These are phyloP conservation scores for Cynara cardunculus DNA, from an alignment of 129 eudicot genomes.

Conservation along the genomic window DNA sequence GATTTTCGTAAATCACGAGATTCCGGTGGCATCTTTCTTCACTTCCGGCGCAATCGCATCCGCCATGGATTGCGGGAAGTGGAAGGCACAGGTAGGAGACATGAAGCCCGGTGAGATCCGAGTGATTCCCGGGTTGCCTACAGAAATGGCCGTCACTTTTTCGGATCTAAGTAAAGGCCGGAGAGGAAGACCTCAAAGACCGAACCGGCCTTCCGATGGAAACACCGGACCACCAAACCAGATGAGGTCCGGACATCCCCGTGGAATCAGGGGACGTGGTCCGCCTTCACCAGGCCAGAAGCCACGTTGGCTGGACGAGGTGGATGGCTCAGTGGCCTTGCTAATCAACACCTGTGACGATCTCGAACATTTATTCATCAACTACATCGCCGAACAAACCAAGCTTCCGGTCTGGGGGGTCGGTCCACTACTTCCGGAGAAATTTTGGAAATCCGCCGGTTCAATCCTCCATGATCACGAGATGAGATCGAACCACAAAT, in stretches of 20 bases:
- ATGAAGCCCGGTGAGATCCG: constrained; percentile 58
- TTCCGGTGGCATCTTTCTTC: constrained; percentile 42
- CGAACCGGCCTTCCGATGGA: not conserved
- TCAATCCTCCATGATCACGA: constrained; percentile 46
- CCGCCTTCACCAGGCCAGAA: constrained; percentile 45
- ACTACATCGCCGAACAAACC: constrained; percentile 37
- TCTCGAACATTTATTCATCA: constrained; percentile 49
- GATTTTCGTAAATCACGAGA: constrained; percentile 28
- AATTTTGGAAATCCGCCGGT: constrained; percentile 61
- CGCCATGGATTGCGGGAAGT: constrained; percentile 52
- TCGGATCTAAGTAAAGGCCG: constrained; percentile 37
- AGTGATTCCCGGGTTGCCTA: constrained; percentile 54
- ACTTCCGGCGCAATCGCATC: constrained; percentile 68
- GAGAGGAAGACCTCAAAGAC: not conserved
- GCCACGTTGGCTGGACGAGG: constrained; percentile 62
- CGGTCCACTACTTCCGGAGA: constrained; percentile 68
- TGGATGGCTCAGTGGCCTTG: constrained; percentile 50
- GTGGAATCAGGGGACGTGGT: constrained; percentile 19
- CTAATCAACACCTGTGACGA: constrained; percentile 62
- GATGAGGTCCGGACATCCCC: not conserved
- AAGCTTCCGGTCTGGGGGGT: constrained; percentile 65
- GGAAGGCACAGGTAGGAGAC: constrained; percentile 45
- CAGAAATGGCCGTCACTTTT: constrained; percentile 43
- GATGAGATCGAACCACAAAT: constrained; percentile 47
- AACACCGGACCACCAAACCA: constrained; percentile 3